Percentiles rank a stretch among this genome's conserved stretches.
phyloP scores from a whole-genome alignment of 495 filamentous ascomycete species.

The Penicillium maclennaniae region DNA sequence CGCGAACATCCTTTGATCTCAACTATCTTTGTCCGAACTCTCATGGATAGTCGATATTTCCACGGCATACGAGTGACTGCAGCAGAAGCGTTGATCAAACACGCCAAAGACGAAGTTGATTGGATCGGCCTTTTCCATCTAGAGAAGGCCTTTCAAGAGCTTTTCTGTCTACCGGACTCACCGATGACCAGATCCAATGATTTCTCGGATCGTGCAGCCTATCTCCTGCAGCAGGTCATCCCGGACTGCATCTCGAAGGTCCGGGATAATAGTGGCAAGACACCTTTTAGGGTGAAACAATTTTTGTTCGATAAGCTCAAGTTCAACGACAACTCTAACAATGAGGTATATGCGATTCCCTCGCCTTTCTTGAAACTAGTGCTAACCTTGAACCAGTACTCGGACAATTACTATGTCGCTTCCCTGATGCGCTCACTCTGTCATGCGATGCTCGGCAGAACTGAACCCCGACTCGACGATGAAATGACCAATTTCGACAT shows the following conservation, averaged over 20 bases:
- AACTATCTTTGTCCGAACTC: slow-evolving; percentile 78
- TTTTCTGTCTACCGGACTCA: slow-evolving; percentile 75
- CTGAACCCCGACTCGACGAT: slow-evolving; percentile 35
- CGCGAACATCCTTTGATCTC: slow-evolving; percentile 70
- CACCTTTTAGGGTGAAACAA: slow-evolving; percentile 66
- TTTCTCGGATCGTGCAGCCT: slow-evolving; percentile 78
- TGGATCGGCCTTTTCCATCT: slow-evolving; percentile 85
- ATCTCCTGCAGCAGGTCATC: slow-evolving; percentile 78
- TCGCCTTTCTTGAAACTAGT: neutral
- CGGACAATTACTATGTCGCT: slow-evolving; percentile 83
- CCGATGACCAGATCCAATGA: slow-evolving; percentile 81
- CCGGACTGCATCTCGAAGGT: slow-evolving; percentile 74
- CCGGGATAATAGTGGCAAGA: slow-evolving; percentile 69
- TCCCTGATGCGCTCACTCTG: slow-evolving; percentile 76
- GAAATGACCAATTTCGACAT: slow-evolving; percentile 46
- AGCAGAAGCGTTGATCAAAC: slow-evolving; percentile 66
- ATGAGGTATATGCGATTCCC: slow-evolving; percentile 47
- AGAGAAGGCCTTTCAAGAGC: slow-evolving; percentile 74
- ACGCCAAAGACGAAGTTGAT: slow-evolving; percentile 63
- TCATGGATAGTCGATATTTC: slow-evolving; percentile 91
- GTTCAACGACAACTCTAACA: slow-evolving; percentile 90
- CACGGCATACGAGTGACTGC: slow-evolving; percentile 86
- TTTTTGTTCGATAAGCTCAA: slow-evolving; percentile 85
- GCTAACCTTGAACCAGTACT: slow-evolving; percentile 46
- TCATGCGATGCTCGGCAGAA: slow-evolving; percentile 63